These are phyloP conservation scores for Bacidia gigantensis DNA, from an alignment of 495 filamentous ascomycete genomes.

Conservation along the genomic window DNA sequence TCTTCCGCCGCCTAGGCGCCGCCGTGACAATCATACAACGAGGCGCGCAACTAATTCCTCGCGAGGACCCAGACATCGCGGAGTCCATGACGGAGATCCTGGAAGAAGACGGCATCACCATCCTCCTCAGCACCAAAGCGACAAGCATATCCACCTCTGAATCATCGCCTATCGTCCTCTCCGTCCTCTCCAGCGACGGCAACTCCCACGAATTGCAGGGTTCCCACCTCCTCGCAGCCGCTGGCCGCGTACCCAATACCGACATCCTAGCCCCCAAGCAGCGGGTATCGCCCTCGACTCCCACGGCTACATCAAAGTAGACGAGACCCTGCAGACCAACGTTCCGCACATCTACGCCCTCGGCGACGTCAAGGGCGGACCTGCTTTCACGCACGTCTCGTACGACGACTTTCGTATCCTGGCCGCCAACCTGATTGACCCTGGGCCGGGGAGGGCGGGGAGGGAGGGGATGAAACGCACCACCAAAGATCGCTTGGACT, in stretches of 20 bases:
- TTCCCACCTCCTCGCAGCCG: constrained; percentile 34
- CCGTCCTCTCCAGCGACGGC: constrained; percentile 10
- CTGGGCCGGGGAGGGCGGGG: too few species aligned
- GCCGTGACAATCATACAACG: constrained; percentile 34
- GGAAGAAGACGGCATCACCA: constrained; percentile 26
- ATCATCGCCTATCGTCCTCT: not conserved
- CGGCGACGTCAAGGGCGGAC: constrained; percentile 37
- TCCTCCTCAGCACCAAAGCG: constrained; percentile 23
- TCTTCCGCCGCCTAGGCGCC: constrained; percentile 33
- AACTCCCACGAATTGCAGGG: constrained; percentile 18
- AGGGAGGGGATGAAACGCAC: constrained; percentile 10
- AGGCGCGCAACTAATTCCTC: constrained; percentile 26
- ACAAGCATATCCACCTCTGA: constrained; percentile 3
- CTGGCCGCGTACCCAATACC: constrained; percentile 35
- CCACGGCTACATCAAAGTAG: constrained; percentile 28
- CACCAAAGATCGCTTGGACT: constrained; percentile 26
- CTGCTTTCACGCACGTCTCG: constrained; percentile 41
- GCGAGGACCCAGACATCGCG: constrained; percentile 32
- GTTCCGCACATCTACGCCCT: constrained; percentile 30
- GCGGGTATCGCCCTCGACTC: constrained; percentile 25
- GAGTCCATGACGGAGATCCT: constrained; percentile 24
- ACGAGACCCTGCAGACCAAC: constrained; percentile 28
- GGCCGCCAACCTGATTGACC: too few species aligned
- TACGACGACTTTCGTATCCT: constrained; percentile 44
- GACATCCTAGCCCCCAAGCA: constrained; percentile 22